These are phyloP conservation scores for Misopates orontium DNA, from an alignment of 257 asterid genomes.

Conservation along the genomic window DNA sequence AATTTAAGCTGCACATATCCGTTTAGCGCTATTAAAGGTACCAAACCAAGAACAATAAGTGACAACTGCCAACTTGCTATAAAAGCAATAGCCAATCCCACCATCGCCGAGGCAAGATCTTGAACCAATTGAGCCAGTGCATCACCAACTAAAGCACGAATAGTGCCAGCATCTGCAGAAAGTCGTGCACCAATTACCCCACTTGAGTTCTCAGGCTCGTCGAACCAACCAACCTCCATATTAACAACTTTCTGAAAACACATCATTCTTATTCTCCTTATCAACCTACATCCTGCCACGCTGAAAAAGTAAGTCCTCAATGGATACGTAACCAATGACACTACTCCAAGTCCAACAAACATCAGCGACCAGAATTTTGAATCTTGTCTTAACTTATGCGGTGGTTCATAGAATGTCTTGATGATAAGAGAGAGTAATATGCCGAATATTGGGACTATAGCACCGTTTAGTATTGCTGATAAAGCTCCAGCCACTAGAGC, in stretches of 20 bases:
- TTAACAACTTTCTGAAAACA: slow-evolving; percentile 39
- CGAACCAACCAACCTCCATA: slow-evolving; percentile 53
- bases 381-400: slow-evolving; percentile 29
- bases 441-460: slow-evolving; percentile 37
- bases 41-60: slow-evolving; percentile 50
- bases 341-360: slow-evolving; percentile 39
- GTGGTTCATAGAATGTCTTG: slow-evolving; percentile 32
- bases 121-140: slow-evolving; percentile 38
- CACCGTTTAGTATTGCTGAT: slow-evolving; percentile 43
- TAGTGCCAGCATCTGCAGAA: slow-evolving; percentile 52
- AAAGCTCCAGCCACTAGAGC: slow-evolving; percentile 35
- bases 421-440: slow-evolving; percentile 27
- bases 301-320: slow-evolving; percentile 43
- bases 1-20: slow-evolving; percentile 32
- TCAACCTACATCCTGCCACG: slow-evolving; percentile 46
- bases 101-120: slow-evolving; percentile 35
- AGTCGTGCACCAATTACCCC: slow-evolving; percentile 62
- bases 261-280: slow-evolving; percentile 37
- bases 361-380: slow-evolving; percentile 48
- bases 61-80: slow-evolving; percentile 58
- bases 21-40: slow-evolving; percentile 41
- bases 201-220: slow-evolving; percentile 48
- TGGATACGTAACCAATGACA: slow-evolving; percentile 34
- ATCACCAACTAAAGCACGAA: slow-evolving; percentile 41
- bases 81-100: slow-evolving; percentile 50